These are phyloP conservation scores for Rhododendron simsii DNA, from an alignment of 148 eudicot species.

Conservation along the genomic window DNA sequence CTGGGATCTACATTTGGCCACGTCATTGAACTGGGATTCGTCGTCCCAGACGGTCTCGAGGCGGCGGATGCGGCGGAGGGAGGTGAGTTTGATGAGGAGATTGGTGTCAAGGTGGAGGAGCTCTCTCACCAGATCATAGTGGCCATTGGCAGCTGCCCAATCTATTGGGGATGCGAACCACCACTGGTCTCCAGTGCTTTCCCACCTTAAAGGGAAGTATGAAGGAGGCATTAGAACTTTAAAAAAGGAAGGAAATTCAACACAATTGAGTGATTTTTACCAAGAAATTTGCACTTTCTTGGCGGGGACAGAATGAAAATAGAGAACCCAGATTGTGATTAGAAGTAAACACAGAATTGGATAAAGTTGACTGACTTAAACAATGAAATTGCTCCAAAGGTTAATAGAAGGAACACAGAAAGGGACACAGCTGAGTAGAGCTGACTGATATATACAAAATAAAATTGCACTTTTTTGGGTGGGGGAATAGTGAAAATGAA, in stretches of 20 bases:
- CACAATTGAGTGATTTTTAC: constrained; percentile 11
- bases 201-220: constrained; percentile 68
- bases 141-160: constrained; percentile 80
- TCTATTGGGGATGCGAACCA: constrained; percentile 91
- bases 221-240: constrained; percentile 26
- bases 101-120: constrained; percentile 64
- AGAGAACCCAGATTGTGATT: background rate
- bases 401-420: background rate
- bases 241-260: background rate
- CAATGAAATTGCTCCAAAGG: background rate
- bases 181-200: constrained; percentile 85
- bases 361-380: background rate
- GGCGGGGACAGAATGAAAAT: background rate
- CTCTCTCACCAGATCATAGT: constrained; percentile 58
- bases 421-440: background rate
- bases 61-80: constrained; percentile 64
- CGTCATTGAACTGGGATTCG: constrained; percentile 25
- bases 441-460: background rate
- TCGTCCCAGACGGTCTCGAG: constrained; percentile 88
- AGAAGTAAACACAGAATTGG: background rate
- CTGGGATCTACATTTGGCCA: constrained; percentile 48
- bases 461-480: background rate
- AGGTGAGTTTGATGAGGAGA: constrained; percentile 74
- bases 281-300: background rate
- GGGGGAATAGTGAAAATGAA: too few species aligned